These are phyloP conservation scores for Sicyos edulis DNA, from an alignment of 306 rosid genomes.

Conservation along the genomic window DNA sequence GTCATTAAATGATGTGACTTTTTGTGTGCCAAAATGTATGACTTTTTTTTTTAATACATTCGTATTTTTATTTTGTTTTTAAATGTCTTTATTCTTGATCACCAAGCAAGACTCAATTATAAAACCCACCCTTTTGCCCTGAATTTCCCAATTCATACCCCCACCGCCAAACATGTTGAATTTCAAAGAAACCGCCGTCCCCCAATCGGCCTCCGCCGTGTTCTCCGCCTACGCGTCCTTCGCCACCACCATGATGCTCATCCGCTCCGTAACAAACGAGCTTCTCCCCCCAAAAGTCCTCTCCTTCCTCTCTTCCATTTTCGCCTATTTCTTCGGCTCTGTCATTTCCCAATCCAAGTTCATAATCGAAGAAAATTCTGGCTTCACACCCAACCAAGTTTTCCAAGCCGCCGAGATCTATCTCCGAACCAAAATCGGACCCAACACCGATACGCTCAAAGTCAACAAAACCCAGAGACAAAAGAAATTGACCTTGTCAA, in stretches of 20 bases:
- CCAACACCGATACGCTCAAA: background rate
- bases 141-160: too few species aligned
- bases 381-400: background rate
- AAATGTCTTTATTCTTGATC: background rate
- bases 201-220: background rate
- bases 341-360: background rate
- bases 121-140: background rate
- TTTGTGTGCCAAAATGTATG: too few species aligned
- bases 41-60: too few species aligned
- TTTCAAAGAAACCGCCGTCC: background rate
- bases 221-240: slow-evolving; percentile 16
- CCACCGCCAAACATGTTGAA: background rate
- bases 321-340: background rate
- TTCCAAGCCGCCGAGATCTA: slow-evolving; percentile 8
- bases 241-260: slow-evolving; percentile 13
- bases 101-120: background rate
- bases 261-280: slow-evolving; percentile 1
- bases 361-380: background rate
- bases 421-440: slow-evolving; percentile 12
- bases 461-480: background rate
- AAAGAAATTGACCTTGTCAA: background rate
- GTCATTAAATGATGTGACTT: too few species aligned
- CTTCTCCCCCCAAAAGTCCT: background rate
- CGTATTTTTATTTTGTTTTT: too few species aligned
- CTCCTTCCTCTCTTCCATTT: slow-evolving; percentile 9